Conservation (phyloP, 176 grass and related monocot species). For the Puya raimondii region DNA sequence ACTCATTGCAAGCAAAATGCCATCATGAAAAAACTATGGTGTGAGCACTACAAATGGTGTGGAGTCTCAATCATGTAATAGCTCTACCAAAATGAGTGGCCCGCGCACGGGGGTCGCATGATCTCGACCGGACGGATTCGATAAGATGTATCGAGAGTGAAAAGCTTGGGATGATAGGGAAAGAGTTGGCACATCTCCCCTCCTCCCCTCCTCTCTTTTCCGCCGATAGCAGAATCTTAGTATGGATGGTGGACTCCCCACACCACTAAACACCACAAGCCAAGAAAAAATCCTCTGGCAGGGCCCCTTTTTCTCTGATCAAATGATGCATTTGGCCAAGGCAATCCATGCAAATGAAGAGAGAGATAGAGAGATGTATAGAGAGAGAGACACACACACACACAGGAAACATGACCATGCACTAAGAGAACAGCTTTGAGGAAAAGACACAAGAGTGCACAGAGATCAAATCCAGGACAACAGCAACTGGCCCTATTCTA, state of each 20-base stretch:
- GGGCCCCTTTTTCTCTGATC: slow-evolving; percentile 22
- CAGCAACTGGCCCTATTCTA: slow-evolving; percentile 7
- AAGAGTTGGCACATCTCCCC: neutral
- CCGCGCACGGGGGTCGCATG: slow-evolving; percentile 1
- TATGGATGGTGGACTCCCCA: slow-evolving; percentile 3
- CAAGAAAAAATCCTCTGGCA: neutral
- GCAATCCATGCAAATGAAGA: slow-evolving; percentile 25
- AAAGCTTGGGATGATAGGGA: slow-evolving; percentile 17
- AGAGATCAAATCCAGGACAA: slow-evolving; percentile 25
- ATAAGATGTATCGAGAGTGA: slow-evolving; percentile 32
- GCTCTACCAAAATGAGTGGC: neutral
- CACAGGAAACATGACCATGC: slow-evolving; percentile 12
- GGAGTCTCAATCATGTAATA: neutral
- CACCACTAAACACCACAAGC: slow-evolving; percentile 25
- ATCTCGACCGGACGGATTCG: slow-evolving; percentile 18
- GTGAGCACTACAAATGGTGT: neutral
- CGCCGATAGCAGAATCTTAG: slow-evolving; percentile 18
- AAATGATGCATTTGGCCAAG: slow-evolving; percentile 28
- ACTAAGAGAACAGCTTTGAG: slow-evolving; percentile 8
- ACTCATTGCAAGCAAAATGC: neutral
- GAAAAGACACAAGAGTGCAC: slow-evolving; percentile 15
- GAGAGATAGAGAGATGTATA: neutral
- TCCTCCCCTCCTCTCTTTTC: too few species aligned
- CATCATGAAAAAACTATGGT: neutral
- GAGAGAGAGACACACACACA: slow-evolving; percentile 15